Base-by-base conservation (phyloP, 1,139 yeast species). In the Entelexis sorbosivorans region DNA sequence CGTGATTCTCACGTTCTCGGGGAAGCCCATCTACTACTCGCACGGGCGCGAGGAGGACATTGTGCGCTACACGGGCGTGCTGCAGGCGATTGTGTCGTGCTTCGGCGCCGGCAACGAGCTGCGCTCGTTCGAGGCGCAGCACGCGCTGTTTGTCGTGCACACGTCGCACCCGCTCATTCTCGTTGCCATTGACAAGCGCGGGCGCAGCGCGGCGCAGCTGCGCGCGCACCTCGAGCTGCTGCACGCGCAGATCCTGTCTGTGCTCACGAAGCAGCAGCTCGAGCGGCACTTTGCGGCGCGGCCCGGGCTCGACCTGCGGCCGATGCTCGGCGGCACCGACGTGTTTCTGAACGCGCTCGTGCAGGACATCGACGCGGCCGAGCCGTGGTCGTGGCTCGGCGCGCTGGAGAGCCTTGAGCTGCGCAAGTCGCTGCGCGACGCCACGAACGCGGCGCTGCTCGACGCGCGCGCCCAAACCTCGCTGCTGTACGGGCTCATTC, bases 21-120 rank as follows among this genome's bases (percentile, higher is more conserved):
- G 98, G 0, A 91, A 91, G 64, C 96, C 96, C 1, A 84, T 91
- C 8, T 91, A 82, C 65, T 78, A 94, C 1, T 72, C 83, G 72
- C 75, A 81, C 62, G 96, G 95, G 3, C 69, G 79, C 0, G 95
- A 87, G 55, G 81, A 78, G 47, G 68, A 80, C 26, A 72, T 83
- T 0, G 70, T 84, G 46, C 86, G 91, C 1, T 83, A 84, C 61
- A 79, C 85, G 17, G 72, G 67, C 0, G 69, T 82, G 2, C 71
- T 82, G 7, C 84, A 84, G 51, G 81, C 89, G 0, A 76, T 82
- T 24, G 73, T 81, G 7, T 75, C 84, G 1, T 77, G 77, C 48
- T 80, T 79, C 60, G 77, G 77, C 10, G 47, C 48, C 17, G 57
- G 45, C 14, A 44, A 44, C 22, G 52, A 50, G 26, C 52, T 58